Percentiles rank a stretch among this genome's conserved stretches.
Conservation (phyloP, 495 filamentous ascomycete species). For the Parachaetomium inaequale region DNA sequence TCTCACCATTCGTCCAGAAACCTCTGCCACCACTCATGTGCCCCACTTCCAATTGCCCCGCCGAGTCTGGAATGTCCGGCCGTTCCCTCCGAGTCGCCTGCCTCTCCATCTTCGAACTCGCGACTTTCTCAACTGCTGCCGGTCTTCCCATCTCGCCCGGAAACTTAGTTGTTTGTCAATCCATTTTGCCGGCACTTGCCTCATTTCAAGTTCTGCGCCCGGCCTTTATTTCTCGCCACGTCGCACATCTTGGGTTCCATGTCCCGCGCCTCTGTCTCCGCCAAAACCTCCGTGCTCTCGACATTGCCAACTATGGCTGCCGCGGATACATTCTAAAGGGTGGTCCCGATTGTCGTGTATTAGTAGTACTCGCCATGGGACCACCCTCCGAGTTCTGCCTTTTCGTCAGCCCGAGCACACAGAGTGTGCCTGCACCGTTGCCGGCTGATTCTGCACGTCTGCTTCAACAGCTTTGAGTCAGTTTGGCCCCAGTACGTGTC, state of each 20-base stretch:
- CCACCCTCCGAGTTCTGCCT: slow-evolving; percentile 45
- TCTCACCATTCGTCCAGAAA: background rate
- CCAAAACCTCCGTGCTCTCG: slow-evolving; percentile 16
- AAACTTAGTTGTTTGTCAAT: background rate
- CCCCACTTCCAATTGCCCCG: slow-evolving; percentile 25
- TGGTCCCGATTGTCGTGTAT: slow-evolving; percentile 42
- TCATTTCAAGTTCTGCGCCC: background rate
- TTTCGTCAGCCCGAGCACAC: slow-evolving; percentile 21
- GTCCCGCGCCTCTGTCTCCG: slow-evolving; percentile 18
- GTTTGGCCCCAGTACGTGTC: background rate
- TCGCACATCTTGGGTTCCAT: slow-evolving; percentile 15
- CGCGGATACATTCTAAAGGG: slow-evolving; percentile 50
- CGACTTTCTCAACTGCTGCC: background rate
- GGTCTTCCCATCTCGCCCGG: slow-evolving; percentile 27
- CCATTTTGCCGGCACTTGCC: background rate
- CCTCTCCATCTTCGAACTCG: background rate
- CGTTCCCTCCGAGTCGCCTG: background rate
- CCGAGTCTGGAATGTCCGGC: background rate
- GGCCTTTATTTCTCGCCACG: background rate
- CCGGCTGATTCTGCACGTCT: background rate
- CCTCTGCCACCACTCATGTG: slow-evolving; percentile 20
- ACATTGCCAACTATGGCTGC: slow-evolving; percentile 38
- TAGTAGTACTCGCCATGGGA: slow-evolving; percentile 45
- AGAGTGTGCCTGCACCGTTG: background rate
- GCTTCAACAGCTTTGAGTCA: background rate